Percentiles rank a stretch among this genome's conserved stretches.
Conservation (phyloP, 768 basidiomycete genomes). For the Leccinum arenicola region DNA sequence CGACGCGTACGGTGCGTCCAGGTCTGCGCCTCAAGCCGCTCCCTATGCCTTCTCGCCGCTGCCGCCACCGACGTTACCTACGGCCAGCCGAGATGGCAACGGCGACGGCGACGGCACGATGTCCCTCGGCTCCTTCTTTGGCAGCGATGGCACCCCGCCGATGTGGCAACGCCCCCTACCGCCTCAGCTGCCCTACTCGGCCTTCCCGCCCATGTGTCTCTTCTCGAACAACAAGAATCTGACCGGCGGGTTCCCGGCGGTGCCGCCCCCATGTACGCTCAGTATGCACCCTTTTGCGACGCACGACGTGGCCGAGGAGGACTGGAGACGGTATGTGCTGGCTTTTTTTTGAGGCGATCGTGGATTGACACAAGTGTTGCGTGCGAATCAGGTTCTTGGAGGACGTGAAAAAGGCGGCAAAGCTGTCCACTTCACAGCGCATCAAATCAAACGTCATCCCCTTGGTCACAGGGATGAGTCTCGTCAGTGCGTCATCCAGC, state of each 20-base stretch:
- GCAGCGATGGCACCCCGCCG: slow-evolving; percentile 23
- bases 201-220: slow-evolving; percentile 31
- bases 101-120: slow-evolving; percentile 1
- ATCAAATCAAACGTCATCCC: slow-evolving; percentile 32
- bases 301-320: slow-evolving; percentile 47
- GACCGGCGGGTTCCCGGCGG: slow-evolving; percentile 41
- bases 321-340: slow-evolving; percentile 44
- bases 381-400: slow-evolving; percentile 32
- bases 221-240: slow-evolving; percentile 29
- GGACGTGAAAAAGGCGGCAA: slow-evolving; percentile 34
- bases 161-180: slow-evolving; percentile 27
- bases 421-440: slow-evolving; percentile 35
- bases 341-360: not conserved
- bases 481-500: slow-evolving; percentile 16
- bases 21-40: not conserved
- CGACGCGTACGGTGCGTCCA: not conserved
- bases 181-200: slow-evolving; percentile 11
- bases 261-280: slow-evolving; percentile 39
- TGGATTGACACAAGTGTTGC: not conserved
- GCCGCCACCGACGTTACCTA: not conserved
- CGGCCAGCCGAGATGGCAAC: not conserved
- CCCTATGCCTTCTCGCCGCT: not conserved
- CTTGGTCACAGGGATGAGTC: slow-evolving; percentile 28
- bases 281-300: slow-evolving; percentile 48
- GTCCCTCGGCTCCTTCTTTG: slow-evolving; percentile 27